Evolutionary conservation across 768 basidiomycete genomes (phyloP).

Genomic region (Dictyophora rubrovolvata): DNA sequence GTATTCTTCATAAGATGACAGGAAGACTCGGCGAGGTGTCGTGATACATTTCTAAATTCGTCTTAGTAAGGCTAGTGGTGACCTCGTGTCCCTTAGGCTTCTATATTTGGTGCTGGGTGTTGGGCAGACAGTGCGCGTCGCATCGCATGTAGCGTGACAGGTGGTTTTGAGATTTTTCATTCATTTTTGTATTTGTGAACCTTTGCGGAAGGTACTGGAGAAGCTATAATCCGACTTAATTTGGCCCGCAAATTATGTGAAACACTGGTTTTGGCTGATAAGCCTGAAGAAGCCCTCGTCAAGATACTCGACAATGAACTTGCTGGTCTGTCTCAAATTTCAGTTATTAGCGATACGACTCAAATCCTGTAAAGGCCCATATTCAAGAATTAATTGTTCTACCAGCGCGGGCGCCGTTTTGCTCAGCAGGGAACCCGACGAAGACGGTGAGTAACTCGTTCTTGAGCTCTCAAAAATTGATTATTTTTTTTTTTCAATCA

Average conservation of each 20-base stretch:
- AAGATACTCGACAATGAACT: slow-evolving; percentile 37
- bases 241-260: slow-evolving; percentile 50
- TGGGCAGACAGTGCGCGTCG: slow-evolving; percentile 43
- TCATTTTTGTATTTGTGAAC: neutral
- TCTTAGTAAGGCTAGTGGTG: neutral
- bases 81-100: slow-evolving; percentile 36
- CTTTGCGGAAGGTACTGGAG: slow-evolving; percentile 51
- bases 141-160: slow-evolving; percentile 66
- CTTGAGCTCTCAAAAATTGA: neutral
- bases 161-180: slow-evolving; percentile 19
- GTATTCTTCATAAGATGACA: slow-evolving; percentile 63
- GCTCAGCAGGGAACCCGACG: slow-evolving; percentile 37
- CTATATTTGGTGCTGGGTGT: slow-evolving; percentile 64
- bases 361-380: neutral
- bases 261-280: slow-evolving; percentile 34
- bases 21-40: slow-evolving; percentile 71
- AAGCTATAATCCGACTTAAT: slow-evolving; percentile 49
- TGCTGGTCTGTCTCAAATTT: slow-evolving; percentile 31
- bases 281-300: slow-evolving; percentile 43
- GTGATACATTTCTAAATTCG: neutral
- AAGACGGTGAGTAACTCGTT: slow-evolving; percentile 22
- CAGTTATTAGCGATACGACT: neutral
- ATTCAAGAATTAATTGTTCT: slow-evolving; percentile 28
- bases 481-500: neutral
- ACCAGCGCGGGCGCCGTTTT: slow-evolving; percentile 57